These are phyloP conservation scores for Tulasnella sp. DNA, from an alignment of 768 basidiomycete species.

Conservation along the genomic window DNA sequence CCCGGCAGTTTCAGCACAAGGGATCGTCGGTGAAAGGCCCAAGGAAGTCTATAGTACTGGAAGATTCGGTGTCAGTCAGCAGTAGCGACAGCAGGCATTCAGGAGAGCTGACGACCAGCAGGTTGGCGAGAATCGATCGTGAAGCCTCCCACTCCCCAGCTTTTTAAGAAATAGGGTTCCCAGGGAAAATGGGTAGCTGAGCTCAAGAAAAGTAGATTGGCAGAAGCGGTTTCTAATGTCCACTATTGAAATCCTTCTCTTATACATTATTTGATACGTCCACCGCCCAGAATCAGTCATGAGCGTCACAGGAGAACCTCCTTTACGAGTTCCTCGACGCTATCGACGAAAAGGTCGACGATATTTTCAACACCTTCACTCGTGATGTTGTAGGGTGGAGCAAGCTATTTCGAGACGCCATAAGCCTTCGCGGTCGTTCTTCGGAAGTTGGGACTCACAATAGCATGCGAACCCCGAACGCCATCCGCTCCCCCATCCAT, in stretches of 20 bases:
- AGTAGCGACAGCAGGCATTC: slow-evolving; percentile 16
- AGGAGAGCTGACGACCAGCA: not conserved
- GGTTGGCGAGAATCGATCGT: not conserved
- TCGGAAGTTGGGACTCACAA: slow-evolving; percentile 34
- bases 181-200: slow-evolving; percentile 19
- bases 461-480: slow-evolving; percentile 64
- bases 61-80: not conserved
- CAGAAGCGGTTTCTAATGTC: not conserved
- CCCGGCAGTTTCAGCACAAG: not conserved
- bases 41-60: not conserved
- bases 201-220: slow-evolving; percentile 8
- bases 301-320: slow-evolving; percentile 35
- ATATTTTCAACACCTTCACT: slow-evolving; percentile 64
- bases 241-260: not conserved
- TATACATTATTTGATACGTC: not conserved
- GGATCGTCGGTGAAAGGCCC: not conserved
- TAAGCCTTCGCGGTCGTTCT: not conserved
- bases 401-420: slow-evolving; percentile 39
- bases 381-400: slow-evolving; percentile 78
- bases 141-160: slow-evolving; percentile 5
- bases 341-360: slow-evolving; percentile 57
- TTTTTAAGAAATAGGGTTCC: not conserved
- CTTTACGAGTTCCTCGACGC: slow-evolving; percentile 51
- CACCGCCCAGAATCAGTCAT: not conserved
- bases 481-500: slow-evolving; percentile 72